phyloP scores from a whole-genome alignment of 148 eudicot species.

The Chenopodium berlandieri region DNA sequence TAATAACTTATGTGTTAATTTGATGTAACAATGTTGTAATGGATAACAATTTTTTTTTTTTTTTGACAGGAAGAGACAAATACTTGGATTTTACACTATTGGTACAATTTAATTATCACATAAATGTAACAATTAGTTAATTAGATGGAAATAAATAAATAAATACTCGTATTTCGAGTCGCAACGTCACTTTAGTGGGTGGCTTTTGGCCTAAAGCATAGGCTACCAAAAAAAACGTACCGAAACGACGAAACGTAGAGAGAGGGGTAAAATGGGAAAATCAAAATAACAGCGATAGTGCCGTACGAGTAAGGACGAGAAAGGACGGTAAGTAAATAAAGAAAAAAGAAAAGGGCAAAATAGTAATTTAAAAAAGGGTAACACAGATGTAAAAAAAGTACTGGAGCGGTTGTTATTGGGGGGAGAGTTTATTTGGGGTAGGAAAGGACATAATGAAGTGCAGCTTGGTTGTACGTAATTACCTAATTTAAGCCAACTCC shows the following conservation, averaged over 20 bases:
- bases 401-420: conserved; percentile 45
- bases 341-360: conserved; percentile 24
- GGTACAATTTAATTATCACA: too few species aligned
- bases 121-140: too few species aligned
- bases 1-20: too few species aligned
- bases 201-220: not conserved
- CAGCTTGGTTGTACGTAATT: conserved; percentile 22
- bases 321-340: conserved; percentile 34
- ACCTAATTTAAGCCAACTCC: not conserved
- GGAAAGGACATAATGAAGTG: conserved; percentile 36
- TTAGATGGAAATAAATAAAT: too few species aligned
- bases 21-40: too few species aligned
- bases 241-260: too few species aligned
- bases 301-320: conserved; percentile 75
- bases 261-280: conserved; percentile 9
- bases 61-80: too few species aligned
- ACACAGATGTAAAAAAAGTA: conserved; percentile 19
- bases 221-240: not conserved
- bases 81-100: too few species aligned
- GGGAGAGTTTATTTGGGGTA: conserved; percentile 62
- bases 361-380: not conserved
- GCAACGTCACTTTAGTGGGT: not conserved
- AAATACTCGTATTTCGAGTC: not conserved
- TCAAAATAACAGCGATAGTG: not conserved
- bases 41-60: too few species aligned